phyloP scores from a whole-genome alignment of 768 basidiomycete species.

The Boletus sp. region DNA sequence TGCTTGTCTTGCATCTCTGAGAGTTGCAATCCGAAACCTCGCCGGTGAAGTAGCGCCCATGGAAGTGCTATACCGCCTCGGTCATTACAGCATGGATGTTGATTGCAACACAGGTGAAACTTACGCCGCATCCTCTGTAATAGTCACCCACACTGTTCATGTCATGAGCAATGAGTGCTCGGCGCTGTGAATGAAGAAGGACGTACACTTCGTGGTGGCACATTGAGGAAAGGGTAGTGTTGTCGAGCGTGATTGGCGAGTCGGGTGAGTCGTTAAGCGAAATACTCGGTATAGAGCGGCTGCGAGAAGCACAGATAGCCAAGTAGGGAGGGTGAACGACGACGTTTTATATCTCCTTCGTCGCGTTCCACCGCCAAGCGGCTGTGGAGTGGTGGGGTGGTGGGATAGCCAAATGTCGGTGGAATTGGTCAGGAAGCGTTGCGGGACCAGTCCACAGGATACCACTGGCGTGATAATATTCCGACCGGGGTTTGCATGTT shows the following conservation, averaged over 20 bases:
- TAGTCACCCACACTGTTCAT: constrained; percentile 31
- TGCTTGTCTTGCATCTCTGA: constrained; percentile 33
- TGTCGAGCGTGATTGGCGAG: neutral
- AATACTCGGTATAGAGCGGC: neutral
- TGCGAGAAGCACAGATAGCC: neutral
- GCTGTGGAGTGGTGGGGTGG: constrained; percentile 11
- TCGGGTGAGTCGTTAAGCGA: neutral
- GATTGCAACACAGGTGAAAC: constrained; percentile 3
- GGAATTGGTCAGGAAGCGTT: constrained; percentile 1
- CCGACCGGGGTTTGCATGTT: neutral
- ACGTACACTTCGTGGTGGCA: constrained; percentile 38
- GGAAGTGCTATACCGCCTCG: constrained; percentile 30
- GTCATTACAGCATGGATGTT: constrained; percentile 4
- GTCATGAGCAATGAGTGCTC: constrained; percentile 1
- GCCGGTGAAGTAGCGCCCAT: constrained; percentile 37
- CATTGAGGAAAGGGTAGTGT: constrained; percentile 17
- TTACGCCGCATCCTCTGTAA: constrained; percentile 36
- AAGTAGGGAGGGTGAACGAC: neutral
- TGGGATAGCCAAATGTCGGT: neutral
- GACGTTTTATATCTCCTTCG: constrained; percentile 10
- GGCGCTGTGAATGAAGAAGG: neutral
- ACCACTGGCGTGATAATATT: too few species aligned
- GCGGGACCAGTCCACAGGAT: neutral
- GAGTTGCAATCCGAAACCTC: constrained; percentile 31
- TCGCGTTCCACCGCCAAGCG: constrained; percentile 6